These are phyloP conservation scores for Cochlearia excelsa DNA, from an alignment of 345 rosid genomes.

Conservation along the genomic window DNA sequence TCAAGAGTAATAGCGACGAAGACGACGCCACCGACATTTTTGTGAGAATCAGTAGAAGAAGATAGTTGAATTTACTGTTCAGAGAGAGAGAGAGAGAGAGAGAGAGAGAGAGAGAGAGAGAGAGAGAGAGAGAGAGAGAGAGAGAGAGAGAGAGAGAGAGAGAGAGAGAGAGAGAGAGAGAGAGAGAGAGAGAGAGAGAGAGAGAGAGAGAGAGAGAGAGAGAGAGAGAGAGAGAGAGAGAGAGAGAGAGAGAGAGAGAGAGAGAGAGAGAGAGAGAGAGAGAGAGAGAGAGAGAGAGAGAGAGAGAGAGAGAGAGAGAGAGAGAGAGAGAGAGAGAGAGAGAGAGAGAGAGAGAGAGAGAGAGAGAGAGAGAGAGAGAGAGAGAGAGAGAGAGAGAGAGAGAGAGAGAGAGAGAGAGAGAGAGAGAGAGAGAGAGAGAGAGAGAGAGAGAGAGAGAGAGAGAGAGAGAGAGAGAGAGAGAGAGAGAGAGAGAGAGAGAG, in stretches of 20 bases:
- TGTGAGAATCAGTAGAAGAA: constrained; percentile 1
- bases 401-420: constrained; percentile 13
- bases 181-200: constrained; percentile 13
- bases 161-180: constrained; percentile 18
- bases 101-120: constrained; percentile 19
- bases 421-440: constrained; percentile 6
- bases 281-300: constrained; percentile 19
- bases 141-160: constrained; percentile 19
- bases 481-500: constrained; percentile 13
- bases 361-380: constrained; percentile 19
- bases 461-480: constrained; percentile 17
- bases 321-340: constrained; percentile 19
- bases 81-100: constrained; percentile 1
- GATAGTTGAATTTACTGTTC: neutral
- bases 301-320: constrained; percentile 19
- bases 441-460: constrained; percentile 15
- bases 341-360: constrained; percentile 19
- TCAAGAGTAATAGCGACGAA: constrained; percentile 23
- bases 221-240: constrained; percentile 15
- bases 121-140: constrained; percentile 19
- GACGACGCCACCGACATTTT: constrained; percentile 31
- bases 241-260: constrained; percentile 17
- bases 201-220: constrained; percentile 6
- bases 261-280: constrained; percentile 13
- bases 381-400: constrained; percentile 18